Evolutionary conservation across 345 rosid species (phyloP), one percentile per base, ranked within the genome.

Genomic region (Erodium maritimum): DNA sequence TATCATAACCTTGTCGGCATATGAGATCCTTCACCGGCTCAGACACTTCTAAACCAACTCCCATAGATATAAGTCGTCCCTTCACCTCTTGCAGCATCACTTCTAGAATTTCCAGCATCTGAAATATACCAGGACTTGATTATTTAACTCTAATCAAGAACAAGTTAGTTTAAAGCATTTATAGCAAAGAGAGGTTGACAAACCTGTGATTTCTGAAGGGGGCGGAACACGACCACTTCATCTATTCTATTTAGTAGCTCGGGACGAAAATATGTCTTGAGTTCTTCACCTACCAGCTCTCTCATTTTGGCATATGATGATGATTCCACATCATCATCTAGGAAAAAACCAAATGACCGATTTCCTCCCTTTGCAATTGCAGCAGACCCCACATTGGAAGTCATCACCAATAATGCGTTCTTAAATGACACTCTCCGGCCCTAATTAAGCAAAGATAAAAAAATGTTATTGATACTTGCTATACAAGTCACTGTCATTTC

Each of bases 171-270:
- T n/a, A n/a, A 29, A 29, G 37, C 37, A 29, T 29, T 29, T 5
- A 29, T 29, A 42, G 48, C 48, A 42, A 42, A 2, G 1, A 42
- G 11, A 3, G 48, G 48, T 42, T 42, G 48, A 42, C 87, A 63
- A 73, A 93, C 99, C 99, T 89, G 99, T 73, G 74, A 56, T 74
- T 80, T 82, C 77, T 85, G 84, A 1, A 93, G 96, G 68, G 91
- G 67, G 24, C 72, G 81, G 76, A 93, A 93, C 56, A 93, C 86
- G 17, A 93, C 91, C 33, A 93, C 73, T 79, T 93, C 99, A 66
- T 93, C 96, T 14, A 93, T 80, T 73, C 99, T 79, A 80, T 93
- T 93, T 73, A 93, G 85, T 58, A 93, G 70, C 81, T 93, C 99
- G 0, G 99, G 99, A 59, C 96, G 89, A 72, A 93, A 93, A 63